Base-by-base conservation (phyloP, 805 yeast genomes). In the Lipomyces sp. region DNA sequence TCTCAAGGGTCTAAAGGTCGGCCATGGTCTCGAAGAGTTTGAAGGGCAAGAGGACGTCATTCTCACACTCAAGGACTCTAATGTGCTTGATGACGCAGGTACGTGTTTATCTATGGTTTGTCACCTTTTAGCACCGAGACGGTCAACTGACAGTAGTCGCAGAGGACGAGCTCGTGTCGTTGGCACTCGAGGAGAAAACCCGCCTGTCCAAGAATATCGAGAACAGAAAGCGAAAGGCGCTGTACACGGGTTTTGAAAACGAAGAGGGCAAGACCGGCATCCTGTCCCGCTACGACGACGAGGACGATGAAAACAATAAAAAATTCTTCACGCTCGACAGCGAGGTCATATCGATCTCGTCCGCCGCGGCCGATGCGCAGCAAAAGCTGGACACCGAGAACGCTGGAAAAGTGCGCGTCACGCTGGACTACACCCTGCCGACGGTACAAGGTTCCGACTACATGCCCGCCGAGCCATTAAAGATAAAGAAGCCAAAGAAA, bases 11-110 rank as follows among this genome's bases (percentile, higher is more conserved):
- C 38, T 76, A 14, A 70, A 68, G 35, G 70, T 82, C 2, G 77
- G 73, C 0, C 85, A 81, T 62, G 65, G 67, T 31, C 34, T 69
- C 10, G 61, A 62, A n/a, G 75, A 74, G n/a, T 61, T 81, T 10
- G 61, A 63, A 13, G 57, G 74, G 1, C 57, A 67, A n/a, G 63
- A 68, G 3, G 74, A 71, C 24, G 69, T 74, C 3, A 70, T 83
- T 2, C 67, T 85, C 45, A 84, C 89, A 0, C 68, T 84, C 43
- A 74, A 79, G 42, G 86, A 82, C 56, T 58, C 64, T n/a, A 65
- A 67, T 21, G 59, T 61, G 14, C 41, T 61, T 31, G 73, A 61
- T 24, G 62, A 62, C 10, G 47, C 32, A 69, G 76, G 69, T 29
- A 65, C 65, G 16, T 69, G 65, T 8, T 69, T 7, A 28, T 31